Evolutionary conservation across 2,329 filamentous ascomycete species (phyloP).

Genomic region (Pseudocercospora macadamiae): DNA sequence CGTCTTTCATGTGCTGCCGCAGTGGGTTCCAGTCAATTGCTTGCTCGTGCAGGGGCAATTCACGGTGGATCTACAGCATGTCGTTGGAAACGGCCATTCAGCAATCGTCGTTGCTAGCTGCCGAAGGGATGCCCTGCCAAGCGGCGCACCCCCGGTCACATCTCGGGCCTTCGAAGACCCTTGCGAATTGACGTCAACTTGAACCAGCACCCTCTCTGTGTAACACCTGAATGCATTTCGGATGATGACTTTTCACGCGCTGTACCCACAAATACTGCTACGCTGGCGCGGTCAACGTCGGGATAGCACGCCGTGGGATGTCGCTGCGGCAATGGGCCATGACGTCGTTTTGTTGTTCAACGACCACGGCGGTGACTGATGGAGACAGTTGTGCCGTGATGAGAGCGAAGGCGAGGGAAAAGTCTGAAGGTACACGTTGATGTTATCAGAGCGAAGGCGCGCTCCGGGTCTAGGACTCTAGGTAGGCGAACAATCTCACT

Average conservation of each 20-base stretch:
- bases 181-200: not conserved
- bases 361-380: conserved; percentile 3
- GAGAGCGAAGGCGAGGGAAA: conserved; percentile 7
- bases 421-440: conserved; percentile 8
- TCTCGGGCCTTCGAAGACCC: not conserved
- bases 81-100: conserved; percentile 20
- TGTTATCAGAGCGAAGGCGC: conserved; percentile 9
- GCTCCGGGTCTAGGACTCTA: not conserved
- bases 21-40: not conserved
- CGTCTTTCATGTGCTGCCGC: not conserved
- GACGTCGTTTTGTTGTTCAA: conserved; percentile 10
- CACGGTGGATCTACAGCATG: conserved; percentile 22
- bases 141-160: not conserved
- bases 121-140: conserved; percentile 8
- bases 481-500: not conserved
- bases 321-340: not conserved
- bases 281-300: conserved; percentile 8
- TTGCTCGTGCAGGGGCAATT: conserved; percentile 13
- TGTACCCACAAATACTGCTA: conserved; percentile 8
- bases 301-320: not conserved
- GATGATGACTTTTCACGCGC: no score
- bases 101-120: not conserved
- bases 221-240: no score
- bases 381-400: conserved; percentile 2
- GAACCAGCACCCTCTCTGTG: no score